Percentiles rank a stretch among this genome's conserved stretches.
Conservation (phyloP, 1,284 basidiomycete genomes). For the Fomitopsis schrenkii region DNA sequence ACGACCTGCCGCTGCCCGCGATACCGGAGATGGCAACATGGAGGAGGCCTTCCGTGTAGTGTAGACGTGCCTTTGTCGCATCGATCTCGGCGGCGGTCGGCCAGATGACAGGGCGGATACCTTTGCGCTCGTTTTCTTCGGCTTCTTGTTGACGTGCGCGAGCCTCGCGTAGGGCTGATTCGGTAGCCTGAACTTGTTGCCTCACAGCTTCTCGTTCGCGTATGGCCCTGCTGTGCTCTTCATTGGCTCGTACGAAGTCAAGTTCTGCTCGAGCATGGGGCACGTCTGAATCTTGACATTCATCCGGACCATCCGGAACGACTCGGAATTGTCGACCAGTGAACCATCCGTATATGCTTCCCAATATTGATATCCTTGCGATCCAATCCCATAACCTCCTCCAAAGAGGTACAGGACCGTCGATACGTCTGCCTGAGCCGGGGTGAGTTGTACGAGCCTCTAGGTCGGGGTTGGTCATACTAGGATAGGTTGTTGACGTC, state of each 20-base stretch:
- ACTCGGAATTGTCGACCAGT: no score
- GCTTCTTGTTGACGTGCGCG: not conserved
- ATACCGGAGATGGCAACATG: slow-evolving; percentile 3
- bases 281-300: no score
- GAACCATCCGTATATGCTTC: no score
- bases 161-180: not conserved
- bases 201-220: not conserved
- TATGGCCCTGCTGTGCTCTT: not conserved
- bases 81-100: not conserved
- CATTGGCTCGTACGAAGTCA: not conserved
- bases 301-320: no score
- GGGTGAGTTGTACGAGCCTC: no score
- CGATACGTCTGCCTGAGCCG: no score
- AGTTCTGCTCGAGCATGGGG: no score
- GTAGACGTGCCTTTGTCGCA: not conserved
- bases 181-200: not conserved
- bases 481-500: no score
- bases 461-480: no score
- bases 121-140: not conserved
- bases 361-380: no score
- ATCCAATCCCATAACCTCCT: no score
- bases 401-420: no score
- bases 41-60: not conserved
- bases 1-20: slow-evolving; percentile 6
- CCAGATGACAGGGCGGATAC: not conserved